Conservation (phyloP, 1,284 basidiomycete species). For the Fomitopsis betulina region DNA sequence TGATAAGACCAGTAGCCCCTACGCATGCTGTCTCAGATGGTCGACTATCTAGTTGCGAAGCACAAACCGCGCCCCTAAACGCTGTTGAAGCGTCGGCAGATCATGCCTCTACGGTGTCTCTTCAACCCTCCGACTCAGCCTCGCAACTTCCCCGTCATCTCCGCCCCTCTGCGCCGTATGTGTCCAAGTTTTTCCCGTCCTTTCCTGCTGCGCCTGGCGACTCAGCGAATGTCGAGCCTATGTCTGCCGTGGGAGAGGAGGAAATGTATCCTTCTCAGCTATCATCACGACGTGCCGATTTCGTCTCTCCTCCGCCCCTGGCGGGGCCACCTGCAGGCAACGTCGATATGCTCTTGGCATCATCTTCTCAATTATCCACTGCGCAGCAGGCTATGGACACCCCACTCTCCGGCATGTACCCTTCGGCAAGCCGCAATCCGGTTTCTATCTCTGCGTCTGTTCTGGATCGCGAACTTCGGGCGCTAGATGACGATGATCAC, state of each 20-base stretch:
- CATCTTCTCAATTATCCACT: not conserved
- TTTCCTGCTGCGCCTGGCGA: not conserved
- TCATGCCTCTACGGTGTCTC: not conserved
- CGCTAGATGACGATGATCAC: constrained; percentile 4
- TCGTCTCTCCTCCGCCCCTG: not conserved
- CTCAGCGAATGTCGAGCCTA: not conserved
- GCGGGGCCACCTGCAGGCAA: not conserved
- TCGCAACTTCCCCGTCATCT: not conserved
- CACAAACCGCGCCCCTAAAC: not conserved
- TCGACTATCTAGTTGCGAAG: not conserved
- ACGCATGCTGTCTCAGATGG: not conserved
- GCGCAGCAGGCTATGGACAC: not conserved
- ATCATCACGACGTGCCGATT: not conserved
- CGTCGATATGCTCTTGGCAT: not conserved
- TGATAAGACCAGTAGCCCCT: not conserved
- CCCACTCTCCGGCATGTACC: not conserved
- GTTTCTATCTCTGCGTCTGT: not conserved
- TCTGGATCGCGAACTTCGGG: constrained; percentile 2
- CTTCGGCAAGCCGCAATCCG: not conserved
- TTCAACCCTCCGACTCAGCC: not conserved
- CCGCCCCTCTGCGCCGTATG: not conserved
- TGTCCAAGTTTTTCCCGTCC: not conserved
- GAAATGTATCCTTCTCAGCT: not conserved
- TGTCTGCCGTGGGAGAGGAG: not conserved
- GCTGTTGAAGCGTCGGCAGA: not conserved